Conservation (phyloP, 2,329 filamentous ascomycete genomes). For the Neophaeococcomyces mojaviensis region DNA sequence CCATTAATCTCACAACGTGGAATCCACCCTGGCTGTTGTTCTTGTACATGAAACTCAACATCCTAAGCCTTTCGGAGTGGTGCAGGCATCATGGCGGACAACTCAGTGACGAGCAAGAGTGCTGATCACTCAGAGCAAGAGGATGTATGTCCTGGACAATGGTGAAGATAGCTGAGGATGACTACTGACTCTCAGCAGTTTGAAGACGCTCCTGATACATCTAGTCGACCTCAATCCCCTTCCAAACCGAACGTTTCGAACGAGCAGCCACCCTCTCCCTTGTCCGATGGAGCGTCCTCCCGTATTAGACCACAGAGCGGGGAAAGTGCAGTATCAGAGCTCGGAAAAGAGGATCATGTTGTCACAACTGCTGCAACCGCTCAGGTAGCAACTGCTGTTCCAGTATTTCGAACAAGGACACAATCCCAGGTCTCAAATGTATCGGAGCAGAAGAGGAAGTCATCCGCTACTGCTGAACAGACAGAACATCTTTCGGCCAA, state of each 20-base stretch:
- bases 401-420: background rate
- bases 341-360: background rate
- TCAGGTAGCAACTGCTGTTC: background rate
- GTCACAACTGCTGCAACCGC: background rate
- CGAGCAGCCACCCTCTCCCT: slow-evolving; percentile 1
- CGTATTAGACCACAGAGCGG: slow-evolving; percentile 5
- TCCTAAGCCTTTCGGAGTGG: background rate
- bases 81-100: slow-evolving; percentile 7
- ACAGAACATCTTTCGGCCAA: slow-evolving; percentile 11
- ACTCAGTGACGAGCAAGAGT: slow-evolving; percentile 1
- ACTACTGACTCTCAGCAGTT: slow-evolving; percentile 2
- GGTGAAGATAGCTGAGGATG: background rate
- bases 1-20: too few species aligned
- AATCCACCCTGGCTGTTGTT: too few species aligned
- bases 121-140: slow-evolving; percentile 7
- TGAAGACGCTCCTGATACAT: slow-evolving; percentile 6
- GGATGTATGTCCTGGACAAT: background rate
- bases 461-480: background rate
- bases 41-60: background rate
- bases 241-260: background rate
- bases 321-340: background rate
- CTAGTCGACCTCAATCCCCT: background rate
- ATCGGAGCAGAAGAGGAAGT: slow-evolving; percentile 5
- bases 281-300: background rate
- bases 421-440: slow-evolving; percentile 4